These are phyloP conservation scores for Fraxinus quadrangulata DNA, from an alignment of 257 asterid species.

Conservation along the genomic window DNA sequence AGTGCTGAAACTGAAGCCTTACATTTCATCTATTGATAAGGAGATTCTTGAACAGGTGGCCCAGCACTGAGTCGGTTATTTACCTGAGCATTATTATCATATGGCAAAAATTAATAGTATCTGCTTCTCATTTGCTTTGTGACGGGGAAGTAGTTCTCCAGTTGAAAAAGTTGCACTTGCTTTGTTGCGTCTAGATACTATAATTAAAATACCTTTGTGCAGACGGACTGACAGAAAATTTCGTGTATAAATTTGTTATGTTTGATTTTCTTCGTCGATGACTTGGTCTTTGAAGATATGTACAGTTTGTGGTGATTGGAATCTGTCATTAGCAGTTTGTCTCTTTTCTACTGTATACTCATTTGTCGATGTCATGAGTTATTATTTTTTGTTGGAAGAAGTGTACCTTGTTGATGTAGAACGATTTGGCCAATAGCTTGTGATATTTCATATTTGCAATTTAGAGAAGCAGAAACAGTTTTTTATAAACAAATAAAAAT, in stretches of 20 bases:
- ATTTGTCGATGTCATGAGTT: not conserved
- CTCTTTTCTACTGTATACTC: not conserved
- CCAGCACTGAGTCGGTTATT: slow-evolving; percentile 38
- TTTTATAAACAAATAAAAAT: no score
- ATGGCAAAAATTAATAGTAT: not conserved
- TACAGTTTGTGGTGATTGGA: not conserved
- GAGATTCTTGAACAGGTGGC: slow-evolving; percentile 59
- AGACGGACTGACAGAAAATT: not conserved
- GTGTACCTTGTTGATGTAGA: not conserved
- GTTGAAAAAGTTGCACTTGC: not conserved
- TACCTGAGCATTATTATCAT: not conserved
- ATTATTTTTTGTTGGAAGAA: not conserved
- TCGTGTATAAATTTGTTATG: not conserved
- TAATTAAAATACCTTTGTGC: not conserved
- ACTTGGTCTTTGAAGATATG: not conserved
- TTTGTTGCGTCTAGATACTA: not conserved
- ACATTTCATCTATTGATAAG: slow-evolving; percentile 37
- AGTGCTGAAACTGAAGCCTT: slow-evolving; percentile 65
- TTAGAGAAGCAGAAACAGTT: no score
- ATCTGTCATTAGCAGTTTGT: not conserved
- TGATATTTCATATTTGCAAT: no score
- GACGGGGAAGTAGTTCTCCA: not conserved
- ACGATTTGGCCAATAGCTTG: no score
- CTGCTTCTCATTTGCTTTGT: not conserved
- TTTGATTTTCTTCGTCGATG: not conserved